Evolutionary conservation across 768 basidiomycete species (phyloP), one percentile per base, ranked within the genome.

Genomic region (Auriscalpium vulgare): DNA sequence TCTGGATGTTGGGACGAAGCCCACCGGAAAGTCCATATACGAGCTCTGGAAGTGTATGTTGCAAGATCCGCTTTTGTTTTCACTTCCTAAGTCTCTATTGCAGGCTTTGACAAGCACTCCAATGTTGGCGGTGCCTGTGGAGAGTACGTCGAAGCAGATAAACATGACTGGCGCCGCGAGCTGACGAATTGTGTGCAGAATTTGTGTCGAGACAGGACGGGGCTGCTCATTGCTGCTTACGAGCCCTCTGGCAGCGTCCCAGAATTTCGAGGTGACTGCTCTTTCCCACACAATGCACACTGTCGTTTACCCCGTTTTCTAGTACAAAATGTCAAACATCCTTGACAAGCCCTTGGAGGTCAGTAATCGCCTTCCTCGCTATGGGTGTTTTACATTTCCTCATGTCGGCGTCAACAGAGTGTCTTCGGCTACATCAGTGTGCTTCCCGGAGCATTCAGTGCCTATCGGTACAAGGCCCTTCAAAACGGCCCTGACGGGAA

Each of bases 291-390:
- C 13, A 37, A 14, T 8, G 17, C 14, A 29, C 13, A 11, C 16
- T 19, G 13, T 37, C 16, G 16, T 10, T 16, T 45, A 11, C 2
- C 10, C 8, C 9, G 11, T 17, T 13, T 10, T 47, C 6, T 56
- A 86, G 83, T 95, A 95, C 75, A 95, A 95, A 75, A 91, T 91
- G 86, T 92, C 91, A 23, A 94, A 97, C 66, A 90, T 95, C 61
- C 82, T 97, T 37, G 95, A 97, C 69, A 97, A 97, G 69, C 94
- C 95, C 1, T 79, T 94, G 51, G 95, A 97, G 82, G 77, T 91
- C 66, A 51, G 79, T 68, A 10, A 10, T 38, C 36, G 16, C 10
- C 19, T 60, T 38, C 13, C 50, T 51, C 11, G 9, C 17, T 44
- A n/a, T 10, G 4, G 36, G 11, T 10, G 37, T 37, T 40, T 40